Evolutionary conservation across 2,329 filamentous ascomycete genomes (phyloP), one percentile per base, ranked within the genome.

Genomic region (Plectosphaerella sp.): DNA sequence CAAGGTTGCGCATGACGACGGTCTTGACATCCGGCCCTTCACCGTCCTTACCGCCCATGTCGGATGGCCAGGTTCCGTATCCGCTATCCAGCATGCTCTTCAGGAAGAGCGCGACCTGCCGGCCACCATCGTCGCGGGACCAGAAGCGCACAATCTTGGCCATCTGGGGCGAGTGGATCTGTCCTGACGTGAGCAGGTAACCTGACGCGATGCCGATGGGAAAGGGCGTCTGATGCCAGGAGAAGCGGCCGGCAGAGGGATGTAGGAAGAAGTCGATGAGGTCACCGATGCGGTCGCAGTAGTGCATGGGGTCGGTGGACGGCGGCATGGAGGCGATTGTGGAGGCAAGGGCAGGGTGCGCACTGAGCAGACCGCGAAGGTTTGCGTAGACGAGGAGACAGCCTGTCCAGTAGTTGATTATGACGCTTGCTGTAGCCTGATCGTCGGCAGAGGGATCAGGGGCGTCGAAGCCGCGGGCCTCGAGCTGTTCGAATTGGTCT

Each of bases 281-380:
- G 43, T 55, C 43, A 33, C 54, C 54, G 25, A 59, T 57, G 33
- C 52, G 51, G n/a, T 48, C 20, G 46, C 58, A 59, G 45, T 54
- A 59, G 2, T 46, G 2, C 14, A 42, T 41, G 10, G 56, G 58
- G 12, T 57, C 39, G 14, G 45, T 54, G 5, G 46, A 48, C 20
- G 50, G 51, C 2, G 52, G 45, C n/a, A 55, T 28, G 11, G 16
- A 42, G 4, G 49, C 57, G 8, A 51, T 22, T 6, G 50, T 50
- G 11, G 55, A 25, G 18, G 22, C 47, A 8, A 41, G 8, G 3
- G 36, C 20, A 4, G 47, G 47, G 11, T 39, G 20, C 4, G 47
- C 36, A 14, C 10, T 16, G 35, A 48, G 18, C 6, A 36, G 20
- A 3, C 20, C 9, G 2, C 52, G 51, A 7, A 58, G 56, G 6